Evolutionary conservation across 1,284 basidiomycete species (phyloP), one percentile per base, ranked within the genome.

Genomic region (Puccinia hordei): DNA sequence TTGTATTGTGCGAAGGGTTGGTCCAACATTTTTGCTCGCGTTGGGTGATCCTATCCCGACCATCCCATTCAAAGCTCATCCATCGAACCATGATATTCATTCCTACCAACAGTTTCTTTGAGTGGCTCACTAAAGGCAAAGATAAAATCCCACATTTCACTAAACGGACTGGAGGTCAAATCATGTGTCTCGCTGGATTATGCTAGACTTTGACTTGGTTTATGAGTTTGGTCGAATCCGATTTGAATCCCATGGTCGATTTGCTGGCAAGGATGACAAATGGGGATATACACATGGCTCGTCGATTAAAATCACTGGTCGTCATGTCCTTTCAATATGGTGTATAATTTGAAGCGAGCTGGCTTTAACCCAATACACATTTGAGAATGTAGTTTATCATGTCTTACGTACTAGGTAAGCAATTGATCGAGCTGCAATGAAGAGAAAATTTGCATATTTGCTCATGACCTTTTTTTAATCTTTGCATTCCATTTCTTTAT

Each of bases 301-400:
- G 0, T 92, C 91, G 0, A 91, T 99, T 85, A 91, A 91, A 83
- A 90, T 96, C 51, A 88, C 89, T 13, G 96, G 96, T 0, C 89
- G 96, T 12, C 95, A 98, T 85, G 91, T 95, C 46, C 88, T 99
- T 71, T 97, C 98, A 83, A 87, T 95, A 17, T 98, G 95, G 95
- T 89, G 95, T 68, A 90, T 98, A 77, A 92, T 98, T 89, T 90
- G 94, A 44, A 90, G 91, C 0, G 95, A 98, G 83, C 89, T 92
- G 77, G 90, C 89, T 10, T 87, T 98, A 79, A 90, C 89, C 57
- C 90, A 90, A 80, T 95, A 98, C 85, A 91, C 93, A 0, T 92
- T 98, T 82, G 96, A 98, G 86, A 95, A 96, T 83, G 91, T 94
- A 0, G 92, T 88, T 0, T 95, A 93, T 83, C 90, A 95, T 83